Conservation (phyloP, 352 stramenopile genomes). For the Pythium phragmitis region DNA sequence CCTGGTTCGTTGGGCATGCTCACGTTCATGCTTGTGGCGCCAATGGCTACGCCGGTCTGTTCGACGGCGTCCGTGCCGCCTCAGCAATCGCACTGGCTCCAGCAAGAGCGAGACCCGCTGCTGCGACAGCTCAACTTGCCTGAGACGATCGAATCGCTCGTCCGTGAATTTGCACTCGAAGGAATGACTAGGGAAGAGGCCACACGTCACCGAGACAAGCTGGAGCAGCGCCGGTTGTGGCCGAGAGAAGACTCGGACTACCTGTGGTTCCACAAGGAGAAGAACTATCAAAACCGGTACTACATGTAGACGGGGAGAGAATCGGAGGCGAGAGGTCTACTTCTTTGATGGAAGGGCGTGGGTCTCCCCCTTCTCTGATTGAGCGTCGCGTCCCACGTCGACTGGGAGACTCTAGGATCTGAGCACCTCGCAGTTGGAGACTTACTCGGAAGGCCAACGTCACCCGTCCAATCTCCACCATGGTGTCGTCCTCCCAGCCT, state of each 20-base stretch:
- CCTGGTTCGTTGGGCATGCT: slow-evolving; percentile 31
- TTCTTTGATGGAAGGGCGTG: neutral
- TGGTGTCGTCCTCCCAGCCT: neutral
- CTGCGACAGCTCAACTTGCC: neutral
- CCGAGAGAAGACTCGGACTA: neutral
- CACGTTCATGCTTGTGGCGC: slow-evolving; percentile 4
- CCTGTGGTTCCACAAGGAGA: neutral
- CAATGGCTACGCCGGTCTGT: neutral
- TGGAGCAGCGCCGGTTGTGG: neutral
- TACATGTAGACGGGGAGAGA: neutral
- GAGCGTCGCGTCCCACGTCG: too few species aligned
- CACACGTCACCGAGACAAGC: neutral
- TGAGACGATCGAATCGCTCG: neutral
- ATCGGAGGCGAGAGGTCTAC: neutral
- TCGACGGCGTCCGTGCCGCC: neutral
- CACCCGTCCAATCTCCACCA: too few species aligned
- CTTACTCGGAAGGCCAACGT: neutral
- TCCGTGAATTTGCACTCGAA: neutral
- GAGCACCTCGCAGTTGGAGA: too few species aligned
- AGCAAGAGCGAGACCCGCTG: neutral
- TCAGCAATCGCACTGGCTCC: neutral
- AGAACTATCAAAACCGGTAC: neutral
- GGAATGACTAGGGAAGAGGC: neutral
- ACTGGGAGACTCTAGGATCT: too few species aligned
- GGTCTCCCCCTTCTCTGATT: too few species aligned